phyloP scores from a whole-genome alignment of 352 stramenopile species.

The Lagenidium giganteum region DNA sequence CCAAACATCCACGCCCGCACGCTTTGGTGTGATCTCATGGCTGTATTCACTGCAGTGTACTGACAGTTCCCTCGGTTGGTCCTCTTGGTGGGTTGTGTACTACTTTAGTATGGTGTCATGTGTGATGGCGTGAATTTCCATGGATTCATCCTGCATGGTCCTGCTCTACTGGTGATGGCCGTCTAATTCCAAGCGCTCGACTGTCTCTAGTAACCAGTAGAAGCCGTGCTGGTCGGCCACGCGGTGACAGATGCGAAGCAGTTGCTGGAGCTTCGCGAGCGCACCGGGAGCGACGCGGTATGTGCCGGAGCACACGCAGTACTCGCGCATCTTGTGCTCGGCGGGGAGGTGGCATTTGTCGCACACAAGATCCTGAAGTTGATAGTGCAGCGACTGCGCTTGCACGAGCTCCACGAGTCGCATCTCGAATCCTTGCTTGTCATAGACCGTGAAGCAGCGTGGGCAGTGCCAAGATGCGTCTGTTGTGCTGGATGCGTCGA shows the following conservation, averaged over 20 bases:
- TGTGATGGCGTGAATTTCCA: too few relatives aligned
- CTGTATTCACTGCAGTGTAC: too few relatives aligned
- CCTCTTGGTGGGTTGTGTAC: too few relatives aligned
- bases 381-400: constrained; percentile 85
- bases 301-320: constrained; percentile 77
- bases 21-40: too few relatives aligned
- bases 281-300: constrained; percentile 34
- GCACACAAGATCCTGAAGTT: constrained; percentile 90
- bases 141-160: too few relatives aligned
- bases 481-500: constrained; percentile 2
- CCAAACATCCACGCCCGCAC: too few relatives aligned
- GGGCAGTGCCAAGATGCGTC: constrained; percentile 84
- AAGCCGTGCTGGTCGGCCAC: constrained; percentile 69
- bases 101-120: too few relatives aligned
- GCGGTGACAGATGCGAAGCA: constrained; percentile 52
- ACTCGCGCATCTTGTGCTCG: constrained; percentile 71
- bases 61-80: too few relatives aligned
- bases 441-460: constrained; percentile 90
- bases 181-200: constrained; percentile 45
- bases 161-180: too few relatives aligned
- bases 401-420: constrained; percentile 90
- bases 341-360: constrained; percentile 68
- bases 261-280: constrained; percentile 40
- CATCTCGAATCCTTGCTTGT: constrained; percentile 87
- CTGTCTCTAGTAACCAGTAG: constrained; percentile 59